Conservation (phyloP, 495 filamentous ascomycete genomes). For the Talaromyces nanjingensis region DNA sequence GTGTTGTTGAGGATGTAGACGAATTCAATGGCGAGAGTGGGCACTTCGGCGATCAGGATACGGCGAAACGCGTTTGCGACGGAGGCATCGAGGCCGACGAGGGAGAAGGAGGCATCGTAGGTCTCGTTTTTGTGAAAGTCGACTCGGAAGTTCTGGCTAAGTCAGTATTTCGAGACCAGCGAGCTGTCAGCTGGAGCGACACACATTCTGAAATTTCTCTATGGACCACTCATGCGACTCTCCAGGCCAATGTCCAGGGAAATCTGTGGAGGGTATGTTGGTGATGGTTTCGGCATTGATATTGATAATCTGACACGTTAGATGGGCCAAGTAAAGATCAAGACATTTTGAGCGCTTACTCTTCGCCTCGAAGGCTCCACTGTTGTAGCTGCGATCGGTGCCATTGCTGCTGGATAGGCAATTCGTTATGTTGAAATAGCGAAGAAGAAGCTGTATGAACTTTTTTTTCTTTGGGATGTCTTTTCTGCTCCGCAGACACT, state of each 20-base stretch:
- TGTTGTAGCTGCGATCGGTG: constrained; percentile 24
- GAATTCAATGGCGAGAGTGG: constrained; percentile 84
- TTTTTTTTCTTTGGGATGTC: not conserved
- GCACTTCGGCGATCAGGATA: constrained; percentile 92
- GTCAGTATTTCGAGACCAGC: constrained; percentile 12
- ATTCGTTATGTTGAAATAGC: not conserved
- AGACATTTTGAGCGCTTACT: constrained; percentile 20
- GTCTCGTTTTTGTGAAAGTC: constrained; percentile 76
- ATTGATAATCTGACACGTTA: constrained; percentile 63
- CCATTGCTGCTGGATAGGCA: not conserved
- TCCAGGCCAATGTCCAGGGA: constrained; percentile 81
- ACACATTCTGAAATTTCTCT: constrained; percentile 60
- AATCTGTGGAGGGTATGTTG: constrained; percentile 81
- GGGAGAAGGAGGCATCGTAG: constrained; percentile 75
- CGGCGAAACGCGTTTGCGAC: constrained; percentile 98
- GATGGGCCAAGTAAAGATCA: not conserved
- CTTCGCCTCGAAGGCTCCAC: constrained; percentile 44
- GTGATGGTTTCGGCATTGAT: constrained; percentile 85
- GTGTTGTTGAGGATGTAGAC: constrained; percentile 94
- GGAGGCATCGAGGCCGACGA: constrained; percentile 83
- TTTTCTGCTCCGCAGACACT: constrained; percentile 1
- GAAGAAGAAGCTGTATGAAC: not conserved
- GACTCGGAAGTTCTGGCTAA: constrained; percentile 53
- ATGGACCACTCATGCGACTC: constrained; percentile 86
- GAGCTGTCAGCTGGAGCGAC: constrained; percentile 6